These are phyloP conservation scores for Spergularia bocconei DNA, from an alignment of 148 eudicot species.

Conservation along the genomic window DNA sequence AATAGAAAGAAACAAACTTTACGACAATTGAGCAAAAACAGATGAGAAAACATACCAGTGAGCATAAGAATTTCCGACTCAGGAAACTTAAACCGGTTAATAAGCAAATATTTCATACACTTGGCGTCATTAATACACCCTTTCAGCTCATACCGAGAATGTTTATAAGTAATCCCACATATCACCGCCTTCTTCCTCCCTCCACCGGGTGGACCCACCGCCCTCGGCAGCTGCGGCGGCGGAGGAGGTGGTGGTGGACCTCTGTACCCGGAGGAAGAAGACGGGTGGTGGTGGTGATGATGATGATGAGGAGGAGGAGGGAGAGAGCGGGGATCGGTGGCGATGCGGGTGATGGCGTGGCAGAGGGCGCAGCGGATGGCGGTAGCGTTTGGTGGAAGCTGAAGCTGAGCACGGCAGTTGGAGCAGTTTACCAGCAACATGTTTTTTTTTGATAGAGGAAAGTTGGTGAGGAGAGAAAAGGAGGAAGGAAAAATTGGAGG, in stretches of 20 bases:
- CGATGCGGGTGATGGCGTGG: constrained; percentile 52
- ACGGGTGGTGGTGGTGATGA: too few relatives aligned
- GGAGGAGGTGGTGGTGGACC: not conserved
- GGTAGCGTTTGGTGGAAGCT: constrained; percentile 66
- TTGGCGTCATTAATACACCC: constrained; percentile 95
- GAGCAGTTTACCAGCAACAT: constrained; percentile 73
- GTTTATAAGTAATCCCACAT: constrained; percentile 65
- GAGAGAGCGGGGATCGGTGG: constrained; percentile 55
- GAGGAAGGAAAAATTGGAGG: not conserved
- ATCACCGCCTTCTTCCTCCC: constrained; percentile 89
- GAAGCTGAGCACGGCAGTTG: constrained; percentile 60
- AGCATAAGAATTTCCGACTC: constrained; percentile 75
- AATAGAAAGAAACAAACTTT: not conserved
- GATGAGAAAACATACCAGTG: constrained; percentile 44
- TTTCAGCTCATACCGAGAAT: constrained; percentile 63
- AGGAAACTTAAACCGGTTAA: constrained; percentile 62
- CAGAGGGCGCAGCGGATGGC: constrained; percentile 86
- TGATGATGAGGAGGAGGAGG: constrained; percentile 23
- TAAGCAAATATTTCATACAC: constrained; percentile 68
- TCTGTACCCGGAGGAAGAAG: constrained; percentile 8
- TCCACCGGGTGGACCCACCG: constrained; percentile 40
- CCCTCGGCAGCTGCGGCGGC: constrained; percentile 27
- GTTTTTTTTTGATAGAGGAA: too few relatives aligned
- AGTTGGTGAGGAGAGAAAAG: too few relatives aligned
- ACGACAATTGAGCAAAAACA: not conserved